Base-by-base conservation (phyloP, 2,329 filamentous ascomycete species). In the Diaporthe helianthi region DNA sequence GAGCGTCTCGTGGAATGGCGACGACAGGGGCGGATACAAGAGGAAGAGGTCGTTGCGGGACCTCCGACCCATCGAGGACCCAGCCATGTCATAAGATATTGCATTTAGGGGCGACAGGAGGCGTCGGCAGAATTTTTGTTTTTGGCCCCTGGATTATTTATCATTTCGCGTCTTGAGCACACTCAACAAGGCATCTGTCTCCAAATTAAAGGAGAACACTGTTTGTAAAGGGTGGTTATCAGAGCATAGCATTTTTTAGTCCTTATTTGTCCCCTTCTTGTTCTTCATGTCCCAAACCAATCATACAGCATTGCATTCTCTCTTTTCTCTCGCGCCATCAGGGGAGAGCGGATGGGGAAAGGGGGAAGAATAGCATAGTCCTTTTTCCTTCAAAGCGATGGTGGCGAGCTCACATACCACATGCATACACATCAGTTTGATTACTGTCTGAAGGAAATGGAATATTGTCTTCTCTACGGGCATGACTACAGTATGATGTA, bases 281-380 rank as follows among this genome's bases (percentile, higher is more conserved):
- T 47, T 49, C 36, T 15, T 26, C 13, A 6, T 63, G 24, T 46
- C 17, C 22, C 29, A 12, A 8, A 13, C 29, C 15, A 33, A 44
- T 24, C 58, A 63, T 63, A 63, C 58, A 63, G 58, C 58, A 63
- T 63, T 49, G 58, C 58, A 63, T 63, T 36, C 44, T 63, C 58
- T 26, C 13, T 9, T 24, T 10, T 33, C 10, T 54, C 22, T 15
- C 33, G 47, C 44, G 44, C 36, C 49, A 63, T 36, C n/a, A 33
- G 19, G 38, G 44, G 26, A 47, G 7, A 19, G 31, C 38, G 36
- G 9, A 58, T 19, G 41, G 58, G 58, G 41, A 17, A 61, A 33
- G 58, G 41, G 17, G 29, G 44, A 44, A 10, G 44, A 29, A 15
- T 26, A 63, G 58, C 58, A 63, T 63, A 10, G 3, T 63, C 44